These are phyloP conservation scores for Scutellaria baicalensis DNA, from an alignment of 257 asterid genomes.

Conservation along the genomic window DNA sequence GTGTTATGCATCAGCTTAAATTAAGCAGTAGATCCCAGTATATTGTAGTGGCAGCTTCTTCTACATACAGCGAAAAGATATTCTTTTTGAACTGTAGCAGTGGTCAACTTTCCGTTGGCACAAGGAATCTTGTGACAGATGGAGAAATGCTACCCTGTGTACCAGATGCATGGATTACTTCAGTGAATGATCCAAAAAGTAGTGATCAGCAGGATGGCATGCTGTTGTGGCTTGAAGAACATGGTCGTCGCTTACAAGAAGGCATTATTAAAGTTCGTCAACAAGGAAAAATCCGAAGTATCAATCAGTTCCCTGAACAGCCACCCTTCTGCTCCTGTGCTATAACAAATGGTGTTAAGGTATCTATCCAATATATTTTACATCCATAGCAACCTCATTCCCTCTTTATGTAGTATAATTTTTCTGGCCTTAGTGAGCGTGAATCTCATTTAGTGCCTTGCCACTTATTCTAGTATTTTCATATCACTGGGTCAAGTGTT, in stretches of 20 bases:
- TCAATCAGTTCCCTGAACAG: conserved; percentile 65
- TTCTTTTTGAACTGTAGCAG: conserved; percentile 67
- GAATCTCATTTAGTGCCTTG: neutral
- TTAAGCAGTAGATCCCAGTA: conserved; percentile 31
- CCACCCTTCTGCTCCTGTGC: conserved; percentile 69
- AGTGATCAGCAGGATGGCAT: conserved; percentile 62
- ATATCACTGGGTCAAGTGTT: neutral
- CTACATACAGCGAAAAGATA: conserved; percentile 44
- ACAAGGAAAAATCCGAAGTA: conserved; percentile 51
- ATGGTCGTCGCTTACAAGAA: conserved; percentile 55
- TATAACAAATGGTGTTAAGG: conserved; percentile 83
- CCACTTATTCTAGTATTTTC: neutral
- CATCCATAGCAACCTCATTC: neutral
- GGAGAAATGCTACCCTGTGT: conserved; percentile 90
- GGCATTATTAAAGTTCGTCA: conserved; percentile 51
- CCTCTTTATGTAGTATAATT: neutral
- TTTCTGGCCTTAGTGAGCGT: neutral
- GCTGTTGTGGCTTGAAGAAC: conserved; percentile 94
- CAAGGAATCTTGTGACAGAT: conserved; percentile 55
- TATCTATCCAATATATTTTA: conserved; percentile 11
- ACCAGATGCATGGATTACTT: conserved; percentile 49
- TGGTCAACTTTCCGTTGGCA: conserved; percentile 82
- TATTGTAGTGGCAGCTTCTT: conserved; percentile 67
- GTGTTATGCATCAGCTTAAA: conserved; percentile 29
- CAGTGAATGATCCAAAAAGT: conserved; percentile 37